Conservation (phyloP, 768 basidiomycete genomes). For the Leccinum uliginosum region DNA sequence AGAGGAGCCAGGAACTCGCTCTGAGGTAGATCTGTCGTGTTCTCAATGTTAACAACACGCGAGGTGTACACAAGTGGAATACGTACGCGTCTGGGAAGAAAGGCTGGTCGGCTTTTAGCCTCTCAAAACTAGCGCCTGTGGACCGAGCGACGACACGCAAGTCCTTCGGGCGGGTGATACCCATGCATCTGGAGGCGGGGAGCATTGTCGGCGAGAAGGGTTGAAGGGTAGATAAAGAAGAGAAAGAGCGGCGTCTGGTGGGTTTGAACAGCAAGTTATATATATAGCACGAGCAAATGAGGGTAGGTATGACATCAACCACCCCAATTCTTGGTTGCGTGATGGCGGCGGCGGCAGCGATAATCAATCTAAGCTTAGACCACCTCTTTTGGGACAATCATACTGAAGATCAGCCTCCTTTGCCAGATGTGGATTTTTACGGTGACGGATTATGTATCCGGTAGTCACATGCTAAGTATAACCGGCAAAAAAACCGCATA, state of each 20-base stretch:
- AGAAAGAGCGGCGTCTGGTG: conserved; percentile 1
- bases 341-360: neutral
- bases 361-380: neutral
- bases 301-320: conserved; percentile 21
- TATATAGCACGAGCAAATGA: neutral
- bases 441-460: no score
- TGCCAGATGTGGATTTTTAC: neutral
- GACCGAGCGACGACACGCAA: conserved; percentile 36
- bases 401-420: neutral
- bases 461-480: no score
- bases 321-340: conserved; percentile 1
- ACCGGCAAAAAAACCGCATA: neutral
- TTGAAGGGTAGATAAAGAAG: neutral
- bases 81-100: conserved; percentile 34
- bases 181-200: conserved; percentile 31
- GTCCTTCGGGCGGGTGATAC: conserved; percentile 36
- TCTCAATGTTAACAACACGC: conserved; percentile 31
- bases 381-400: neutral
- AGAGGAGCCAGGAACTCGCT: conserved; percentile 16
- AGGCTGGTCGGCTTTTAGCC: conserved; percentile 25
- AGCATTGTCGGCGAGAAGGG: conserved; percentile 12
- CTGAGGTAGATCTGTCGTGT: conserved; percentile 29
- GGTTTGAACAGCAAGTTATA: neutral
- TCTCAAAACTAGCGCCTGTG: conserved; percentile 30
- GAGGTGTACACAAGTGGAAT: conserved; percentile 22